These are phyloP conservation scores for Quercus phellos DNA, from an alignment of 331 rosid genomes.

Conservation along the genomic window DNA sequence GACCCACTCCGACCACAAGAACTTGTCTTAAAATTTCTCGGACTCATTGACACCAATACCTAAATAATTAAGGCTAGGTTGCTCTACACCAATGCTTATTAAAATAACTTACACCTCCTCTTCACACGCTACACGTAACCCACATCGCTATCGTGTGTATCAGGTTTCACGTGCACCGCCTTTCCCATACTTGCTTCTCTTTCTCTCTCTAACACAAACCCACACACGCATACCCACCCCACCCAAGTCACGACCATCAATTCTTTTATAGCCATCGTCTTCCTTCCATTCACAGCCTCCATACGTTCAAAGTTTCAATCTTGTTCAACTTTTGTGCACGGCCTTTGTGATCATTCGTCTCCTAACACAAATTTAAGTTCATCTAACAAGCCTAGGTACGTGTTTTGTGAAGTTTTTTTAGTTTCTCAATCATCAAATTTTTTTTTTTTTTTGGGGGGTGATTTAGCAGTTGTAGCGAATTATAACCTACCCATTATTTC, in stretches of 20 bases:
- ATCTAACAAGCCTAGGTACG: conserved; percentile 18
- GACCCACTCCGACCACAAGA: no score
- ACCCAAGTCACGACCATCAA: conserved; percentile 36
- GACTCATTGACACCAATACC: neutral
- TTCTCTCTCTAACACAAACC: neutral
- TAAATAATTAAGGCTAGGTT: neutral
- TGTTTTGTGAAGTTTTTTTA: neutral
- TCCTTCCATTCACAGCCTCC: conserved; percentile 8
- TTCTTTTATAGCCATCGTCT: conserved; percentile 4
- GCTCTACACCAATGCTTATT: neutral
- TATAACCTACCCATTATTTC: neutral
- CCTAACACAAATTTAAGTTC: neutral
- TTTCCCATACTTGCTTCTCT: conserved; percentile 17
- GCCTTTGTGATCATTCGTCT: neutral
- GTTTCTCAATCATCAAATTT: neutral
- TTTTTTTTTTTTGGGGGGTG: no score
- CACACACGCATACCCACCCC: conserved; percentile 12
- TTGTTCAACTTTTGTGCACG: neutral
- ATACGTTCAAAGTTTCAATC: conserved; percentile 9
- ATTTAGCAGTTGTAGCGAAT: neutral
- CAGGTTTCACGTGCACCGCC: conserved; percentile 14
- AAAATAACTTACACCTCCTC: neutral
- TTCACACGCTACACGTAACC: conserved; percentile 10
- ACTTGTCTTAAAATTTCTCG: no score
- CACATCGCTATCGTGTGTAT: conserved; percentile 3